Base-by-base conservation (phyloP, 441 rosid species). In the Daphne laureola region DNA sequence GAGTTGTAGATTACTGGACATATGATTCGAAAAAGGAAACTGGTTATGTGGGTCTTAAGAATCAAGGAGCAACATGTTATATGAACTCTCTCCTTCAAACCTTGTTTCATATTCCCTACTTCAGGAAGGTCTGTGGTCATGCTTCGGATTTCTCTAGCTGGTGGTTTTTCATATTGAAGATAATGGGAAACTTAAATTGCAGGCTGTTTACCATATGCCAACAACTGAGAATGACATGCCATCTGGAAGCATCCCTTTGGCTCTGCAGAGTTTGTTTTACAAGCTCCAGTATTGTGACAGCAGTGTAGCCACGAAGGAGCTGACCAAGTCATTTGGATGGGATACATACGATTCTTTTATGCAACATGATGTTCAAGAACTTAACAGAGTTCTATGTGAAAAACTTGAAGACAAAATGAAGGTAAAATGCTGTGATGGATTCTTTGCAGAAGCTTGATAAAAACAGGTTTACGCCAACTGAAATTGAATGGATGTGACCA, bases 391-490 rank as follows among this genome's bases (percentile, higher is more conserved):
- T 64, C 49, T 76, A 15, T 67, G 65, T 51, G 81, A 76, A 65
- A 76, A 76, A 57, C 81, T 76, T 53, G 81, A 76, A 59, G 78
- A 72, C 58, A 76, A 72, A 73, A 76, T 76, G 81, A 76, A 76
- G 81, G 81, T 73, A 49, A 54, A 41, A 17, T 17, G 16, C 15
- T 43, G 59, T n/a, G 27, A 45, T 42, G 43, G 14, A 21, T 36
- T 36, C 58, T 23, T 43, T 16, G 31, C 58, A 14, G 4, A 27
- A 43, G 41, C 46, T 49, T 12, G 18, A 14, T 47, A 45, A 31
- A 46, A 31, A 31, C 8, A 31, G 8, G 11, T 21, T 31, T 7
- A 31, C 9, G 11, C 8, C 8, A 31, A 31, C 9, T 31, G 38
- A 7, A 31, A 31, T 7, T 31, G 38, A 31, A 31, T 31, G 11